phyloP scores from a whole-genome alignment of 495 filamentous ascomycete species.

The Lasiosphaeriaceae sp. region DNA sequence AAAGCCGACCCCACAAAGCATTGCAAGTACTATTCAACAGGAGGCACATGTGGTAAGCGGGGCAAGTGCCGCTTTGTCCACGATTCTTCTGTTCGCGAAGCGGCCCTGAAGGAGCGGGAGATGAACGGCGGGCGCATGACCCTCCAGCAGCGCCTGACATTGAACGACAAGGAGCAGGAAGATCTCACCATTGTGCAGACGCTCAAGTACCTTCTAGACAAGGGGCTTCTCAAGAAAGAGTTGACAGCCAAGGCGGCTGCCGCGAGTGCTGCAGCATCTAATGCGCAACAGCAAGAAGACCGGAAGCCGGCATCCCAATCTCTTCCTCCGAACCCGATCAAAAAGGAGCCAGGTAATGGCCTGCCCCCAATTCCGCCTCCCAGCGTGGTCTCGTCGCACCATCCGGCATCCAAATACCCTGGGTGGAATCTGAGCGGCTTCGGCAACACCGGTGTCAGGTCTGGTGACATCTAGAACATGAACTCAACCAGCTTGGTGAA shows the following conservation, averaged over 20 bases:
- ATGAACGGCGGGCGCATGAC: conserved; percentile 53
- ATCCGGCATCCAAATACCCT: conserved; percentile 19
- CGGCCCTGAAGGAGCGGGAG: conserved; percentile 49
- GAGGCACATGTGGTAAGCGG: conserved; percentile 59
- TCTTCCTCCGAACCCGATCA: conserved; percentile 18
- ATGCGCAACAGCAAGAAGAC: conserved; percentile 9
- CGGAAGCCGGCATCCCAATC: conserved; percentile 1
- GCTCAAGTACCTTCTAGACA: conserved; percentile 47
- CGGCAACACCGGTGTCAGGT: conserved; percentile 29
- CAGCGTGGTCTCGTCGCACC: conserved; percentile 4
- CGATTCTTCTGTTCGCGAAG: conserved; percentile 49
- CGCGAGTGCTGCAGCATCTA: conserved; percentile 6
- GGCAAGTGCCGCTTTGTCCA: conserved; percentile 63
- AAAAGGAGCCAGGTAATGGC: conserved; percentile 19
- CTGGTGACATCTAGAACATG: conserved; percentile 16
- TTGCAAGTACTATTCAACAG: conserved; percentile 59
- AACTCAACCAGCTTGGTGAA: not conserved
- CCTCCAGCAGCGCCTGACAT: conserved; percentile 49
- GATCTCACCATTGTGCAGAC: conserved; percentile 53
- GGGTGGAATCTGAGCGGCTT: conserved; percentile 35
- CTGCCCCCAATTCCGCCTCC: conserved; percentile 30
- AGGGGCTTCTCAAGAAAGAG: conserved; percentile 25
- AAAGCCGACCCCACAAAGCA: conserved; percentile 51
- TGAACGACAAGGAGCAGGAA: conserved; percentile 56
- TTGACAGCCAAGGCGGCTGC: not conserved